These are phyloP conservation scores for Yamadazyma endophytica DNA, from an alignment of 805 yeast genomes.

Conservation along the genomic window DNA sequence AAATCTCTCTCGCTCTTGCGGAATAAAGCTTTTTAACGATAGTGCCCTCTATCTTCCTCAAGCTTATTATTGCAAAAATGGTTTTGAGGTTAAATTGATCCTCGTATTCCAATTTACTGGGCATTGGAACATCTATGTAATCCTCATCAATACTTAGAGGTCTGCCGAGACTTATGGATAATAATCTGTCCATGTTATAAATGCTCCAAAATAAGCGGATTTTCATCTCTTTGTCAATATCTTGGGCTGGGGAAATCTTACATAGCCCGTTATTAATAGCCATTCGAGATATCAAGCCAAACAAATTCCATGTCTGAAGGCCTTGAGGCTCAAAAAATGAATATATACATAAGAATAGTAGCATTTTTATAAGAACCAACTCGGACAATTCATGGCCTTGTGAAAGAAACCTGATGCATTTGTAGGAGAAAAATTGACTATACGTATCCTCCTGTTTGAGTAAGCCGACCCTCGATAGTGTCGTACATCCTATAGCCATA, in stretches of 20 bases:
- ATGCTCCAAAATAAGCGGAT: conserved; percentile 48
- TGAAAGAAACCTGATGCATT: conserved; percentile 37
- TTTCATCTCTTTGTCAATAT: conserved; percentile 34
- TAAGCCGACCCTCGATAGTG: conserved; percentile 26
- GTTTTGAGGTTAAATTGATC: conserved; percentile 38
- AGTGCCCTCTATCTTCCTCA: conserved; percentile 45
- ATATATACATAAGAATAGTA: conserved; percentile 44
- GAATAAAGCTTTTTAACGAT: conserved; percentile 45
- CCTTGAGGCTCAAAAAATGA: conserved; percentile 50
- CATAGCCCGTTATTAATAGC: conserved; percentile 45
- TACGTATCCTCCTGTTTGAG: conserved; percentile 18
- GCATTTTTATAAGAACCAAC: conserved; percentile 34
- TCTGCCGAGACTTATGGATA: conserved; percentile 47
- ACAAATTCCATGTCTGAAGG: conserved; percentile 48
- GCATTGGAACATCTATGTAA: conserved; percentile 45
- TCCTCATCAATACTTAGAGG: conserved; percentile 46
- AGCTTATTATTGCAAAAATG: conserved; percentile 36
- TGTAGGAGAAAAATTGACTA: conserved; percentile 6
- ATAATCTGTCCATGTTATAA: conserved; percentile 44
- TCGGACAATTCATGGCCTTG: conserved; percentile 38
- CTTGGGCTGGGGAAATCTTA: conserved; percentile 23
- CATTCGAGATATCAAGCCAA: conserved; percentile 44
- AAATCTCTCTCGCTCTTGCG: conserved; percentile 29
- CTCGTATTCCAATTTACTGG: conserved; percentile 35
- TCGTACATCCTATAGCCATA: conserved; percentile 52